Evolutionary conservation across 805 yeast species (phyloP).

Genomic region (Priceomyces melissophilus): DNA sequence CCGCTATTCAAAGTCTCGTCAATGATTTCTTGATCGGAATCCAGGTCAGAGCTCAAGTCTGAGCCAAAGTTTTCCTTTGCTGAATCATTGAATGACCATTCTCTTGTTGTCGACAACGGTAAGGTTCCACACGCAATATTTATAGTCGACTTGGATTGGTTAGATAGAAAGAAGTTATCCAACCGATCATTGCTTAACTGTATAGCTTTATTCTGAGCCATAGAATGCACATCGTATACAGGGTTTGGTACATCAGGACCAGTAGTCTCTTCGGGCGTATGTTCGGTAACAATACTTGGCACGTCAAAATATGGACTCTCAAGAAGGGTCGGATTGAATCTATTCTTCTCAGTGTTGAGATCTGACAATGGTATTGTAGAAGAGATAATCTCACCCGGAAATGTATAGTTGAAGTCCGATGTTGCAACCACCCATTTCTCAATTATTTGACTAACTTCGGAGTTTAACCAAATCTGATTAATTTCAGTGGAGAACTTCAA

Average conservation of each 20-base stretch:
- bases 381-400: slow-evolving; percentile 35
- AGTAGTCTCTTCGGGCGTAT: not conserved
- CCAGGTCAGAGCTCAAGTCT: slow-evolving; percentile 9
- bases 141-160: too few species aligned
- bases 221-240: too few species aligned
- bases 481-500: slow-evolving; percentile 15
- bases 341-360: not conserved
- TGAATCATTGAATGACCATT: too few species aligned
- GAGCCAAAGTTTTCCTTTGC: too few species aligned
- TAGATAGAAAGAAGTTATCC: too few species aligned
- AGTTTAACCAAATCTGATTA: slow-evolving; percentile 21
- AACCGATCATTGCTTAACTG: too few species aligned
- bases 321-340: not conserved
- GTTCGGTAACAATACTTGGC: not conserved
- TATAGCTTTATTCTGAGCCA: too few species aligned
- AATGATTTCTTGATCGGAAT: slow-evolving; percentile 21
- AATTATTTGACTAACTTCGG: slow-evolving; percentile 27
- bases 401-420: slow-evolving; percentile 26
- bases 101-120: too few species aligned
- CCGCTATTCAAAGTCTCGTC: slow-evolving; percentile 6
- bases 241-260: not conserved
- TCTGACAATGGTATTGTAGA: slow-evolving; percentile 24
- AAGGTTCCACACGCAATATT: too few species aligned
- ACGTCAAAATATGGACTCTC: not conserved
- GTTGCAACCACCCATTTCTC: slow-evolving; percentile 45